Evolutionary conservation across 441 rosid species (phyloP).

Genomic region (Raphanus hybrid): DNA sequence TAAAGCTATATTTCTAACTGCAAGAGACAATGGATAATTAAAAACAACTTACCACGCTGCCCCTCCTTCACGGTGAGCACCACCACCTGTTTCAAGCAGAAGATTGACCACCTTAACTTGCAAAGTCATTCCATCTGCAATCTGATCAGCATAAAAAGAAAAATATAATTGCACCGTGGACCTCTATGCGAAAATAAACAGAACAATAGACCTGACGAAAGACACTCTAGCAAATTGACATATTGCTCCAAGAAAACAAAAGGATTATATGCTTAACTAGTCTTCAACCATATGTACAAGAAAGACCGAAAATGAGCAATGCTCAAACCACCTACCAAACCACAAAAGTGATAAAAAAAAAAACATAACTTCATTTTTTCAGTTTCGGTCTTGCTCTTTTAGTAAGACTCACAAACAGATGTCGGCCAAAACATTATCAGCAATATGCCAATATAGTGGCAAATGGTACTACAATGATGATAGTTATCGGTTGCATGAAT

Average conservation of each 20-base stretch:
- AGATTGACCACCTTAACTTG: conserved; percentile 87
- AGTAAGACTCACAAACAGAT: conserved; percentile 7
- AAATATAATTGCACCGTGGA: not conserved
- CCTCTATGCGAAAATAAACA: conserved; percentile 12
- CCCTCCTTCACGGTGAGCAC: conserved; percentile 68
- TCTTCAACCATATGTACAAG: conserved; percentile 12
- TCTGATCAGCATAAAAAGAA: conserved; percentile 52
- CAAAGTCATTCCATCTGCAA: conserved; percentile 99
- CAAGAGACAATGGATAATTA: not conserved
- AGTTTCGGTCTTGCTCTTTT: not conserved
- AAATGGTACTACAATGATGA: not conserved
- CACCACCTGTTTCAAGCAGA: conserved; percentile 93
- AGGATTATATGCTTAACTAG: conserved; percentile 1
- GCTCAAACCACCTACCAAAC: conserved; percentile 24
- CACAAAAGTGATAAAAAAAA: not conserved
- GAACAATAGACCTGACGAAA: conserved; percentile 6
- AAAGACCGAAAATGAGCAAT: conserved; percentile 3
- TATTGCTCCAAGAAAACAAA: conserved; percentile 9
- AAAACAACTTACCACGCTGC: conserved; percentile 78
- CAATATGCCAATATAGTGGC: not conserved
- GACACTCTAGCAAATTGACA: conserved; percentile 8
- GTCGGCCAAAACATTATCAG: conserved; percentile 8
- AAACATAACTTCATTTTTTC: not conserved
- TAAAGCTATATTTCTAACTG: not conserved
- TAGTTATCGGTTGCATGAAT: not conserved